Conservation (phyloP, 108 stramenopile genomes). For the Conticribra guillardii region DNA sequence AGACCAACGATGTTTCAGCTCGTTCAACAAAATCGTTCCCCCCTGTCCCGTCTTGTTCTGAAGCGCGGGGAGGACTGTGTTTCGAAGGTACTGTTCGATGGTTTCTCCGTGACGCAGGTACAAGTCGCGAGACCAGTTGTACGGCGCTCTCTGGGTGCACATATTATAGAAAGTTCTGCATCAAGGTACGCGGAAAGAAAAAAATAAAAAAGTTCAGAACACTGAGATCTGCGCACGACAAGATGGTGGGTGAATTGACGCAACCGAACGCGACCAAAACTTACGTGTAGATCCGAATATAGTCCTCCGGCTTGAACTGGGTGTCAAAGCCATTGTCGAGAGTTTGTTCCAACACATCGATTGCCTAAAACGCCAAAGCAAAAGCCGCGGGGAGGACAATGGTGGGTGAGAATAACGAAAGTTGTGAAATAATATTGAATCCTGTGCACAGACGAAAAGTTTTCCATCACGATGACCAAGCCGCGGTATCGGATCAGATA, state of each 20-base stretch:
- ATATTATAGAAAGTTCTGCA: slow-evolving; percentile 99
- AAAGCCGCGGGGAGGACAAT: not conserved
- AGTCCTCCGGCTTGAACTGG: slow-evolving; percentile 92
- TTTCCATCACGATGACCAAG: too few relatives aligned
- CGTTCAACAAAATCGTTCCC: slow-evolving; percentile 87
- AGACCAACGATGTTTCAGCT: slow-evolving; percentile 93
- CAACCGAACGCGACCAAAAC: slow-evolving; percentile 25
- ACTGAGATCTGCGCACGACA: too few relatives aligned
- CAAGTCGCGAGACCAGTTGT: slow-evolving; percentile 98
- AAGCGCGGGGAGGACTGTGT: slow-evolving; percentile 91
- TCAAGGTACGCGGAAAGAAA: slow-evolving; percentile 1
- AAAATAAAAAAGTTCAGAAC: not conserved
- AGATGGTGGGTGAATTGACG: not conserved
- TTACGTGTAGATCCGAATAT: slow-evolving; percentile 91
- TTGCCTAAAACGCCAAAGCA: slow-evolving; percentile 57
- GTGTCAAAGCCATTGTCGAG: slow-evolving; percentile 86
- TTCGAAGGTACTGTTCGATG: slow-evolving; percentile 90
- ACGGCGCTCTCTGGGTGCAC: slow-evolving; percentile 99
- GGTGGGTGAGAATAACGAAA: slow-evolving; percentile 6
- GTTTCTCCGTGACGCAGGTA: slow-evolving; percentile 97
- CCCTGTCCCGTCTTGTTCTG: slow-evolving; percentile 84
- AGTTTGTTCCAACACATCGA: slow-evolving; percentile 88
- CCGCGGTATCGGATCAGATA: too few relatives aligned
- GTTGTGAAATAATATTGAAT: too few relatives aligned
- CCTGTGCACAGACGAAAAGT: not conserved